Base-by-base conservation (phyloP, 106 monocot species). In the Allium sativum region DNA sequence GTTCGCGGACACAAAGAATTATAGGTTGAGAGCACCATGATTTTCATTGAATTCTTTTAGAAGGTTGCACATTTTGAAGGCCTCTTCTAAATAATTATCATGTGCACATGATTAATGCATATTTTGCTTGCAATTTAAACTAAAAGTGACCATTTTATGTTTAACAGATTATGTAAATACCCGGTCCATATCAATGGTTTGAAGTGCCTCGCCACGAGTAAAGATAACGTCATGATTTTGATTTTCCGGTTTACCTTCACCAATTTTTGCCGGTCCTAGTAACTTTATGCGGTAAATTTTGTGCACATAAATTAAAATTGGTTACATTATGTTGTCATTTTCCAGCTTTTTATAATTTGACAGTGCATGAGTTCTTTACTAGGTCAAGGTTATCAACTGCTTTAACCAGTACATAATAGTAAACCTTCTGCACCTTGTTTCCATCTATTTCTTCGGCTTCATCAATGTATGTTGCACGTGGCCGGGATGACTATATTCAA, bases 111-210 rank as follows among this genome's bases (percentile, higher is more conserved):
- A 42, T 45, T 44, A 61, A 8, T 40, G 40, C 44, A 60, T 10
- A 61, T 14, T 44, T 2, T 14, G 8, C 64, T 9, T 4, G 45
- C 55, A n/a, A 31, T 22, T 41, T 18, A 44, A 40, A 12, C 50
- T 50, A 59, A 15, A 48, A 13, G 48, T 48, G 10, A 56, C 45
- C 6, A 52, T 10, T n/a, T 20, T 17, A 51, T 55, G 7, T 15
- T 55, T 12, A 67, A 15, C 7, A 42, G 8, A 48, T 52, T 55
- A n/a, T 8, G 1, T 9, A 22, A 14, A 48, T 66, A 91, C 96
- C 78, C 91, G 93, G 60, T 94, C 90, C 93, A 94, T 94, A 45
- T 94, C 93, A 47, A 94, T 96, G 89, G 93, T 89, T 65, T 94
- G 89, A 2, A 94, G 76, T 52, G 86, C 93, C 48, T 94, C 86